Conservation (phyloP, 2,329 filamentous ascomycete species). For the Furcasterigmium furcatum region DNA sequence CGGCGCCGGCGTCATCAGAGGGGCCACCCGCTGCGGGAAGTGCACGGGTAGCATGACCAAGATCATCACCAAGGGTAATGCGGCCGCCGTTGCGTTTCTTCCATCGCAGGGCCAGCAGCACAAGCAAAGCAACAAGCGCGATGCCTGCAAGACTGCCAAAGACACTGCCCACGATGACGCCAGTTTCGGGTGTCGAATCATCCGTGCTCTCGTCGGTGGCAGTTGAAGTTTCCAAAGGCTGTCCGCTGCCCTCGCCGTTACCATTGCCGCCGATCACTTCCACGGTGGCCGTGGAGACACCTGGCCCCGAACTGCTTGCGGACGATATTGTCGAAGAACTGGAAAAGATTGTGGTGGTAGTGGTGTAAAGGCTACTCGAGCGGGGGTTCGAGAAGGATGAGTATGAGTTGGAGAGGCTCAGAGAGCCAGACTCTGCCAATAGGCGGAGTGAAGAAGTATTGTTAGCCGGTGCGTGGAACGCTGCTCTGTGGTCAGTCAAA, state of each 20-base stretch:
- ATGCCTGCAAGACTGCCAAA: slow-evolving; percentile 56
- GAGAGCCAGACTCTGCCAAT: background rate
- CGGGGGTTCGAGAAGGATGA: background rate
- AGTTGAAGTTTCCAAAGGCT: slow-evolving; percentile 9
- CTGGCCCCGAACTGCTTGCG: background rate
- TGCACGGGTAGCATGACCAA: slow-evolving; percentile 24
- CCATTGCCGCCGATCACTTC: background rate
- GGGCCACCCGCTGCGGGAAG: slow-evolving; percentile 18
- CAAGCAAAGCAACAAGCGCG: slow-evolving; percentile 51
- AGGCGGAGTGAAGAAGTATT: slow-evolving; percentile 1
- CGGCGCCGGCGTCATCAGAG: slow-evolving; percentile 13
- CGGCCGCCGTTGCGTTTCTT: slow-evolving; percentile 47
- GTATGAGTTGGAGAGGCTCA: background rate
- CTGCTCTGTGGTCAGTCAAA: background rate
- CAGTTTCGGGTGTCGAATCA: slow-evolving; percentile 10
- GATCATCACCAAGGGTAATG: slow-evolving; percentile 38
- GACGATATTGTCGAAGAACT: slow-evolving; percentile 1
- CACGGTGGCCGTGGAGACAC: background rate
- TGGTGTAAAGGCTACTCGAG: background rate
- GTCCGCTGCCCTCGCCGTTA: background rate
- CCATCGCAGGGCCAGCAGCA: slow-evolving; percentile 52
- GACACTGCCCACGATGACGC: slow-evolving; percentile 49
- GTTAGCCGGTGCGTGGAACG: background rate
- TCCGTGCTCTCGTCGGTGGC: slow-evolving; percentile 6
- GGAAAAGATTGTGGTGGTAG: background rate